Base-by-base conservation (phyloP, 495 filamentous ascomycete species). In the Ascodesmis nigricans region DNA sequence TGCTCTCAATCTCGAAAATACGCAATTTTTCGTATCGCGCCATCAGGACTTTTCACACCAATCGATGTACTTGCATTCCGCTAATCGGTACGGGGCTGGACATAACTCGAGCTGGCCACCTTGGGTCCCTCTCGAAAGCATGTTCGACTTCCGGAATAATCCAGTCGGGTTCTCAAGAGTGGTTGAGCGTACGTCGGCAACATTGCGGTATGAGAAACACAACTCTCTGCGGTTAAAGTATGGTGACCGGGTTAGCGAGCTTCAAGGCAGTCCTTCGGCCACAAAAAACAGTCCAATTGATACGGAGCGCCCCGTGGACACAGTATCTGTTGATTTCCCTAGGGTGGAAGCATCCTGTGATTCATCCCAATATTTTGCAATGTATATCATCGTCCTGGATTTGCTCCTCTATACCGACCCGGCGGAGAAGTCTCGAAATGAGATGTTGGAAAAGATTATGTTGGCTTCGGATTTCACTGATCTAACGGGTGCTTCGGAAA, bases 391-490 rank as follows among this genome's bases (percentile, higher is more conserved):
- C 42, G 81, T 91, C 7, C 62, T 92, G 42, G 87, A 97, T 55
- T 64, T 97, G 20, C 62, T 97, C 33, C 69, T 97, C 42, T 97
- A 93, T 53, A 91, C 69, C 47, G 87, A 97, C 50, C 87, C 87
- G 13, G 61, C 90, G 21, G 90, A 97, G 57, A 97, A 97, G 59
- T 80, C 87, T 11, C 67, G 87, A 14, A 90, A 66, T 37, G 90
- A 97, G 52, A 71, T 78, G 35, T 59, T 97, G 6, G 87, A 97
- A 54, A 92, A 90, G 62, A 97, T 97, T 47, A 91, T 97, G 78
- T 71, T 95, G 16, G 87, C 81, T n/a, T 95, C 90, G 8, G 87
- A 99, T 58, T 99, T 99, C 54, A 99, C 87, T 55, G 84, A 99
- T 47, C 64, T 99, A 20, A 70, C 78, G 25, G 87, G 87, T 21